Evolutionary conservation across 768 basidiomycete genomes (phyloP), one percentile per base, ranked within the genome.

Genomic region (Termitomyces sp.): DNA sequence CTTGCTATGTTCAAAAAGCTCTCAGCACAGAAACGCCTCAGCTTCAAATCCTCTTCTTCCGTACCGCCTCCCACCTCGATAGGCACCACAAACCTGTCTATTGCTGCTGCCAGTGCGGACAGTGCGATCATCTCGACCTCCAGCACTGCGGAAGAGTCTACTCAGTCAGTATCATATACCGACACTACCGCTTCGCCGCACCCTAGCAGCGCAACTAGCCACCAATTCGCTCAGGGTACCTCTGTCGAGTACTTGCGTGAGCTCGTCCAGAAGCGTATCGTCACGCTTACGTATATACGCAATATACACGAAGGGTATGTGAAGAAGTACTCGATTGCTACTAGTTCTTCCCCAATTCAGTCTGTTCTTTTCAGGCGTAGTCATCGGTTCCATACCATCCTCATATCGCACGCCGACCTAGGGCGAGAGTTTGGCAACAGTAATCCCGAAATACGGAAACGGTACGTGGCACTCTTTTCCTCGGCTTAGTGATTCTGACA

Each of bases 341-440:
- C n/a, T 49, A 33, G 33, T 43, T 22, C 14, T 33, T 33, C 50
- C 18, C 34, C 18, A 24, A 39, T 37, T 59, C 48, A 57, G 24
- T 45, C 27, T 26, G 9, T 16, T n/a, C 40, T 33, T 48, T 33
- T 27, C 55, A 93, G 92, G 53, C 86, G 85, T 55, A 86, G 85
- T 61, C 87, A 92, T 68, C 93, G 92, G 92, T 91, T 91, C 66
- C 89, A 93, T 69, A 95, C 93, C 13, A 86, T 95, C 63, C 80
- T 90, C 67, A 82, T 95, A 65, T 85, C 88, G 55, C 83, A 82
- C 48, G 65, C 75, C 18, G 93, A 93, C 54, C 82, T 95, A 4
- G 87, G 91, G 57, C 82, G 78, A 50, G 83, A 82, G 55, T 95
- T 94, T 69, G 85, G 80, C 63, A 91, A 93, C 70, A 84, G 78